Evolutionary conservation across 1,284 basidiomycete genomes (phyloP), one percentile per base, ranked within the genome.

Genomic region (Boletus calvinii): DNA sequence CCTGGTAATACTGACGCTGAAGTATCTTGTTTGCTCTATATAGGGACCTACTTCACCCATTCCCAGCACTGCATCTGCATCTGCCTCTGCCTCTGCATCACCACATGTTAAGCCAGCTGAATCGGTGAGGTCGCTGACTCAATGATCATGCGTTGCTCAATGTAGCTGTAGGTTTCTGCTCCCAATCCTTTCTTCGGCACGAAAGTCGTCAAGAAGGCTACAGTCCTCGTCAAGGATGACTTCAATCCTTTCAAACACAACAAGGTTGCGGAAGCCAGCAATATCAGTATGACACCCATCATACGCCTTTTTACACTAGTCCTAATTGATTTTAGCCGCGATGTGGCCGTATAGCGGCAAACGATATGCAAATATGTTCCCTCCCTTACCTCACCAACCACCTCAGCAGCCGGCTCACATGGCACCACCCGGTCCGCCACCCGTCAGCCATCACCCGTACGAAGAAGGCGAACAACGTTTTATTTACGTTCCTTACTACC

Each of bases 161-260:
- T 35, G 15, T 43, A 9, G n/a, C n/a, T 43, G 24, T 40, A 74
- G 71, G 59, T 60, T 39, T 56, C 76, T 35, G 56, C 80, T 2
- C 78, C 82, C 15, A 93, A 95, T 66, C 86, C 89, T 11, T 98
- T 97, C 85, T 97, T 95, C 68, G 90, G 91, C 46, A 77, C 83
- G 37, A 85, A 86, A 35, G 71, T 77, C 22, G 81, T 87, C 68
- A 92, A 92, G 77, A 88, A 89, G 72, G 76, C 75, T 6, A 74
- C 80, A 18, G 83, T 93, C 39, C 88, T 92, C 65, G 79, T 94
- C 62, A 90, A 94, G 72, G 91, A 95, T 62, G 94, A 97, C 64
- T 98, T 97, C 69, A 96, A 94, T 71, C 92, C 94, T 24, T 95
- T 93, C 78, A 93, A 94, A 73, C 82, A 85, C 63, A 81, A 80